These are phyloP conservation scores for Aaosphaeria pasadenensis DNA, from an alignment of 2,329 filamentous ascomycete species.

Conservation along the genomic window DNA sequence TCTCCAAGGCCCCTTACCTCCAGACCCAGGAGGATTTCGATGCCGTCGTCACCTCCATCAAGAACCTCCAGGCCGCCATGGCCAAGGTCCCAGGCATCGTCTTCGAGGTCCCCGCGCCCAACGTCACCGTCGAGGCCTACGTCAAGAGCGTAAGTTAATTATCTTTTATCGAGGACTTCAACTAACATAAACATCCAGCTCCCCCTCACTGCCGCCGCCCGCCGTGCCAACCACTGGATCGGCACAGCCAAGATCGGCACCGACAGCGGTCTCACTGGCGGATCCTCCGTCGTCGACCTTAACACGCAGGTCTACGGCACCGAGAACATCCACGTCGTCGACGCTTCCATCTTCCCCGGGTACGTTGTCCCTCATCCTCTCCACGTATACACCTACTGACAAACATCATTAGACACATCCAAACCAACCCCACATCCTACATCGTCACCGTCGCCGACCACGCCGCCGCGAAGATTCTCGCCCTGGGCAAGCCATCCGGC, in stretches of 20 bases:
- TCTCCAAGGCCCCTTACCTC: conserved; percentile 60
- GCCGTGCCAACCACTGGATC: conserved; percentile 48
- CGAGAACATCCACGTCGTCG: conserved; percentile 46
- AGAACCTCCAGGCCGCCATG: conserved; percentile 57
- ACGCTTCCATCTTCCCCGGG: conserved; percentile 47
- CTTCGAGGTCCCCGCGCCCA: conserved; percentile 52
- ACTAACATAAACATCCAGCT: conserved; percentile 12
- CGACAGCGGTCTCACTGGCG: conserved; percentile 42
- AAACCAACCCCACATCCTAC: conserved; percentile 38
- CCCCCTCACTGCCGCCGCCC: conserved; percentile 36
- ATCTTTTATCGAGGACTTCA: background rate
- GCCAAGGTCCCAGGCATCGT: conserved; percentile 53
- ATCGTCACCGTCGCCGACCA: conserved; percentile 36
- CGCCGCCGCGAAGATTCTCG: conserved; percentile 38
- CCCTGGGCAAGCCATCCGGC: conserved; percentile 8
- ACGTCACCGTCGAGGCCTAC: conserved; percentile 55
- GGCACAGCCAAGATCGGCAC: conserved; percentile 56
- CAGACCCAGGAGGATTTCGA: conserved; percentile 56
- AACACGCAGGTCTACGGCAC: conserved; percentile 51
- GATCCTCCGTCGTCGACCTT: conserved; percentile 48
- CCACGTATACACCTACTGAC: conserved; percentile 3
- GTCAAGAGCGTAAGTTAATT: conserved; percentile 41
- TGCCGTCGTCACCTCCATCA: conserved; percentile 63
- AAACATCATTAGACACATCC: conserved; percentile 23
- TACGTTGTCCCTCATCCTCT: conserved; percentile 10